Conservation (phyloP, 2,329 filamentous ascomycete species). For the Trichophyton rubrum region DNA sequence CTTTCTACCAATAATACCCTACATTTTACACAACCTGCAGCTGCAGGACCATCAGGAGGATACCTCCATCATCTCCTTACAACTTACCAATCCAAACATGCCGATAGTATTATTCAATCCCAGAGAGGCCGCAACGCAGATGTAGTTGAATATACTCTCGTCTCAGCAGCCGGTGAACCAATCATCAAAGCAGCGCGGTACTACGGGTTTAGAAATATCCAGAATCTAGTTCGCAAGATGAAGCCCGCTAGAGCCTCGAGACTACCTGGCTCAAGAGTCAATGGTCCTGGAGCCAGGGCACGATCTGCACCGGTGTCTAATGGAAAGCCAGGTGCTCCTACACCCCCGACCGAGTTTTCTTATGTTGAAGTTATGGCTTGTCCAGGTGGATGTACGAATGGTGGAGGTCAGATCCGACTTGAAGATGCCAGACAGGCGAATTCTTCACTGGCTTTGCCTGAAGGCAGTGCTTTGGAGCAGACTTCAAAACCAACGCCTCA, state of each 20-base stretch:
- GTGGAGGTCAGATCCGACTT: constrained; percentile 86
- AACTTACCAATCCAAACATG: constrained; percentile 56
- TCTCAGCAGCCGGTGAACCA: constrained; percentile 41
- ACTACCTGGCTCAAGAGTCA: constrained; percentile 43
- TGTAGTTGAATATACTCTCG: constrained; percentile 71
- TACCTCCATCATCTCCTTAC: constrained; percentile 76
- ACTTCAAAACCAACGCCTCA: constrained; percentile 52
- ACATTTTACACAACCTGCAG: constrained; percentile 31
- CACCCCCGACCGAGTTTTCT: constrained; percentile 52
- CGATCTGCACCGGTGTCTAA: constrained; percentile 27
- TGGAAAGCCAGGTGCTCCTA: constrained; percentile 12
- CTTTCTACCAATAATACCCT: constrained; percentile 39
- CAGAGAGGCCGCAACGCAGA: constrained; percentile 76
- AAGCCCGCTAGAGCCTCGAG: constrained; percentile 68
- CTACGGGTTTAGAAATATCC: constrained; percentile 96
- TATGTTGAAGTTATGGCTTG: constrained; percentile 99
- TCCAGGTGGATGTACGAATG: constrained; percentile 96
- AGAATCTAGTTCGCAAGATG: constrained; percentile 85
- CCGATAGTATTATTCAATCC: constrained; percentile 58
- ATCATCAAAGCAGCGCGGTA: constrained; percentile 76
- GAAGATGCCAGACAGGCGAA: constrained; percentile 50
- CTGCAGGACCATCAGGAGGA: constrained; percentile 72
- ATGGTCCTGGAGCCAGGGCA: constrained; percentile 27
- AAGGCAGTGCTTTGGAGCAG: background rate
- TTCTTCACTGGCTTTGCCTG: background rate